A percentile compares a stretch with the other conserved stretches of the same genome.
These are phyloP conservation scores for Fusarium sp. DNA, from an alignment of 2,329 filamentous ascomycete genomes.

Conservation along the genomic window DNA sequence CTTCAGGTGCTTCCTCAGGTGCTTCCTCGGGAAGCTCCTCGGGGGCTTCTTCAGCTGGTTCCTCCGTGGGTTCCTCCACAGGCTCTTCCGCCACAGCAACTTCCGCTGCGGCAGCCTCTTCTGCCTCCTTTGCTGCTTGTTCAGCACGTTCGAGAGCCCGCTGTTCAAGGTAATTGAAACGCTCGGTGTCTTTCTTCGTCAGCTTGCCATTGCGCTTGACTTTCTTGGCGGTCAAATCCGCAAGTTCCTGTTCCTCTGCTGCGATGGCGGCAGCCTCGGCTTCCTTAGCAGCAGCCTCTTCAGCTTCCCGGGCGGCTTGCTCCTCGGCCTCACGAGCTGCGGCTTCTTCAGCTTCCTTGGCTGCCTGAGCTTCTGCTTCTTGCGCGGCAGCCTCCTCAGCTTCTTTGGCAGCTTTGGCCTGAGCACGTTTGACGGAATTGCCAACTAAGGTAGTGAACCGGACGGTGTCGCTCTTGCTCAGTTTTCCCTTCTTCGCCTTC, in stretches of 20 bases:
- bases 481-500: conserved; percentile 49
- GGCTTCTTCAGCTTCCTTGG: conserved; percentile 41
- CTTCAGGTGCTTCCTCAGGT: conserved; percentile 1
- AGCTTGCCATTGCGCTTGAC: conserved; percentile 38
- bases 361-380: conserved; percentile 25
- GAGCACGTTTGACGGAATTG: conserved; percentile 35
- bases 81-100: conserved; percentile 45
- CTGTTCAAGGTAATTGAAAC: conserved; percentile 30
- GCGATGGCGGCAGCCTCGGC: conserved; percentile 43
- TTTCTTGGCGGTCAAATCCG: conserved; percentile 34
- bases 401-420: conserved; percentile 33
- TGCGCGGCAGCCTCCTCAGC: conserved; percentile 29
- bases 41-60: conserved; percentile 19
- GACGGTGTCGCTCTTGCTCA: conserved; percentile 34
- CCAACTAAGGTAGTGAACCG: conserved; percentile 35
- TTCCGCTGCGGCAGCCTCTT: conserved; percentile 36
- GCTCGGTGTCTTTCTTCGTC: conserved; percentile 37
- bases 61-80: conserved; percentile 29
- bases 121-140: conserved; percentile 44
- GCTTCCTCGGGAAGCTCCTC: conserved; percentile 22
- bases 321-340: conserved; percentile 33
- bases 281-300: conserved; percentile 35
- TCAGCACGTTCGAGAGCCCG: conserved; percentile 28
- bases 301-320: conserved; percentile 21
- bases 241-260: conserved; percentile 42